Evolutionary conservation across 345 rosid species (phyloP), one percentile per base, ranked within the genome.

Genomic region (Eutrema heterophyllum): DNA sequence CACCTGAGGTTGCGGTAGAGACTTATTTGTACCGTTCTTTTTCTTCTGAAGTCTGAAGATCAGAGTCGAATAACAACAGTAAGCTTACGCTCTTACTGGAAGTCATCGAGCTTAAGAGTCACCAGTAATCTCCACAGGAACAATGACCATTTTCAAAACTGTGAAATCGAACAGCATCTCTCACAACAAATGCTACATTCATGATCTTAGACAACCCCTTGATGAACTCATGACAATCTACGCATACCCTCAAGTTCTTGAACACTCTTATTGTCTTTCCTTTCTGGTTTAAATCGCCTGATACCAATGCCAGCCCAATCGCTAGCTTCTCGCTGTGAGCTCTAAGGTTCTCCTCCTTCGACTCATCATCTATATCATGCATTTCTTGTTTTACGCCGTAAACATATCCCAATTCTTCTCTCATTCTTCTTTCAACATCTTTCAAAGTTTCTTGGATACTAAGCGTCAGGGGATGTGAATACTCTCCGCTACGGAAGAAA

Each of bases 141-240:
- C 95, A 87, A 7, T 13, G 12, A 3, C 97, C 98, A 77, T 80
- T 81, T 74, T 81, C 82, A 73, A 93, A 91, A 73, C 71, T 87
- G 71, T 91, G 97, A 82, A 93, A 93, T 70, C 96, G 83, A 38
- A 78, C 87, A 49, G 94, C 92, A 78, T 93, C 97, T 83, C 98
- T 84, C 50, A 89, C 94, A 33, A 93, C 64, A 67, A 86, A 83
- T 12, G 65, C 77, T 32, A 77, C 52, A 71, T 77, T 82, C 71
- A 80, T 68, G 27, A 88, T 83, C 81, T 78, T 85, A 9, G 96
- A 85, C 64, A 90, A 74, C 5, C 92, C 90, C 66, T 89, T 89
- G 43, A 93, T 84, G 71, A 88, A 90, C 64, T 90, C 89, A 49
- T 90, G 97, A 70, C 97, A 90, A 27, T 90, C 98, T 52, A 86